Base-by-base conservation (phyloP, 148 eudicot species). In the Nepenthes mirabilis region DNA sequence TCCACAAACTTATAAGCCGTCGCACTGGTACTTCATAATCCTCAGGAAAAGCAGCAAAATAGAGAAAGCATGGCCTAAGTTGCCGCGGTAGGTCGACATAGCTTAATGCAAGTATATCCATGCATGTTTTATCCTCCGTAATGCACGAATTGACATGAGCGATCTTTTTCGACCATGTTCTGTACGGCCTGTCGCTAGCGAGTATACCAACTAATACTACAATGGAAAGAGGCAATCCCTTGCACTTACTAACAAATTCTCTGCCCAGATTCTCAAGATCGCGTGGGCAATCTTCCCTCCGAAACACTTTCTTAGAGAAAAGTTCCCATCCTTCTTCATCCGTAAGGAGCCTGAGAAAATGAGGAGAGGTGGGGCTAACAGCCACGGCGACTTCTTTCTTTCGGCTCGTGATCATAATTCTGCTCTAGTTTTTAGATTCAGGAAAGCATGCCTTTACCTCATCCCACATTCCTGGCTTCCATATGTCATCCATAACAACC, bases 401-500 rank as follows among this genome's bases (percentile, higher is more conserved):
- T 10, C 81, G 72, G 51, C 72, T 77, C 0, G 81, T 80, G 53
- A 74, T 33, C 55, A 80, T 7, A 5, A 80, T 60, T 33, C 72
- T 67, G 14, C 81, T 66, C 9, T 66, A 51, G 5, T 37, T 54
- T 7, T 57, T 45, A 9, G 61, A 43, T 33, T 60, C 61, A 0
- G 81, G 81, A 32, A 80, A 67, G 32, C 67, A 73, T 10, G 13
- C 14, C 47, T 43, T 57, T 7, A 77, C 51, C 43, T 80, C 77
- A 52, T 54, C 68, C 85, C 85, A 80, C 2, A 73, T 71, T 8
- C 56, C 59, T 32, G 51, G 43, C 1, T 48, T 60, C 85, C 85
- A 74, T 6, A 80, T 65, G 37, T 77, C 85, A 36, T 80, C 85
- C 60, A 80, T 47, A 9, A 72, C 82, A 57, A 78, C 68, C 47